These are phyloP conservation scores for Pisolithus thermaeus DNA, from an alignment of 1,284 basidiomycete genomes.

Conservation along the genomic window DNA sequence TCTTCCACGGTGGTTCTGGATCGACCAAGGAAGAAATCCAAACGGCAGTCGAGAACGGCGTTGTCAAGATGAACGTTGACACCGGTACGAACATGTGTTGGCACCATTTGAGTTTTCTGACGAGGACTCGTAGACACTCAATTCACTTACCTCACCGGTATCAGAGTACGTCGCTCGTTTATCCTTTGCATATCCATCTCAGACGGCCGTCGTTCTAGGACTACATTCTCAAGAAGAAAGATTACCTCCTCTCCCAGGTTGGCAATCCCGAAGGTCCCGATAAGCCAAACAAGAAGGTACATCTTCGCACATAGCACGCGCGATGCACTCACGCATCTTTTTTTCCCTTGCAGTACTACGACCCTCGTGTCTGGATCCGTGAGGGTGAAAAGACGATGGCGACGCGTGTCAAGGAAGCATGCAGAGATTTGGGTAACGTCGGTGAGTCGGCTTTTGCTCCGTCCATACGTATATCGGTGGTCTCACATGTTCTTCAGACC, in stretches of 20 bases:
- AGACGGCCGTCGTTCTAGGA: slow-evolving; percentile 40
- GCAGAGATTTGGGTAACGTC: slow-evolving; percentile 83
- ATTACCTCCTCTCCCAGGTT: slow-evolving; percentile 82
- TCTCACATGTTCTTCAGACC: slow-evolving; percentile 12
- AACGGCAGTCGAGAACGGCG: slow-evolving; percentile 89
- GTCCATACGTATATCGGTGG: neutral
- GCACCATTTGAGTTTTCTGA: slow-evolving; percentile 4
- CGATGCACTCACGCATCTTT: neutral
- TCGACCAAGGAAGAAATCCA: slow-evolving; percentile 96
- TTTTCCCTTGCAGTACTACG: slow-evolving; percentile 67
- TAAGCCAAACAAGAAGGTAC: slow-evolving; percentile 96
- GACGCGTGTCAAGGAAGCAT: slow-evolving; percentile 88
- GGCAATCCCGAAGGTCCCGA: slow-evolving; percentile 92
- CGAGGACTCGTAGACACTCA: slow-evolving; percentile 61
- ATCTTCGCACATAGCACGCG: slow-evolving; percentile 2
- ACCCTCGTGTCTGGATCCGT: slow-evolving; percentile 96
- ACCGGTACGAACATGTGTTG: slow-evolving; percentile 45
- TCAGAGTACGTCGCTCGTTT: slow-evolving; percentile 54
- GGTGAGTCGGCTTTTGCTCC: slow-evolving; percentile 25
- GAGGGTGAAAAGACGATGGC: slow-evolving; percentile 96
- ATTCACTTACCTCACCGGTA: slow-evolving; percentile 88
- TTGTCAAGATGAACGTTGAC: slow-evolving; percentile 97
- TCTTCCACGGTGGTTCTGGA: slow-evolving; percentile 99
- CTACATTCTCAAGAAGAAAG: slow-evolving; percentile 80
- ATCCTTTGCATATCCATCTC: neutral